These are phyloP conservation scores for Telfairia occidentalis DNA, from an alignment of 331 rosid species.

Conservation along the genomic window DNA sequence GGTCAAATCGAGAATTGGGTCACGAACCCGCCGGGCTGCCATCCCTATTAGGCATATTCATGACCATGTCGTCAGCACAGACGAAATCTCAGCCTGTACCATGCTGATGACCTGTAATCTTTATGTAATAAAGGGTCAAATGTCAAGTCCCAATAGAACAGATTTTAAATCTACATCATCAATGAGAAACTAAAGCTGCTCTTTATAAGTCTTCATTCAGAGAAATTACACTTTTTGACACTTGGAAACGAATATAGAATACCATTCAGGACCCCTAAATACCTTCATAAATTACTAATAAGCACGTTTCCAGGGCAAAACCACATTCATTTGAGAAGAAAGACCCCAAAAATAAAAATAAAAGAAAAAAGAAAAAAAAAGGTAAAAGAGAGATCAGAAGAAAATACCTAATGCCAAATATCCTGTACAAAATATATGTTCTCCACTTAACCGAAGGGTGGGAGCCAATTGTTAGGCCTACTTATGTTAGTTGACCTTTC, in stretches of 20 bases:
- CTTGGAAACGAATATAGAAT: conserved; percentile 3
- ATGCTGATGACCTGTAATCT: background rate
- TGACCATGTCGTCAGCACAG: too few relatives aligned
- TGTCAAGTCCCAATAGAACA: background rate
- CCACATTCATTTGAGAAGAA: conserved; percentile 12
- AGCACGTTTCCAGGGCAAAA: background rate
- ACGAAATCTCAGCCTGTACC: too few relatives aligned
- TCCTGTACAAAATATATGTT: conserved; percentile 57
- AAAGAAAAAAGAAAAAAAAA: background rate
- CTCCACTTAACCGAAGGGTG: conserved; percentile 25
- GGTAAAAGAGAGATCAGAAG: conserved; percentile 8
- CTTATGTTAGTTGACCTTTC: conserved; percentile 67
- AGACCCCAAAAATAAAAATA: background rate
- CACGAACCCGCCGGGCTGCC: too few relatives aligned
- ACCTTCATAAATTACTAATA: background rate
- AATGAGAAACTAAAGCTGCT: conserved; percentile 20
- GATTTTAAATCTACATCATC: conserved; percentile 2
- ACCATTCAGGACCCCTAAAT: background rate
- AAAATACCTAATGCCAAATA: conserved; percentile 29
- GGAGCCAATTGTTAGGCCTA: conserved; percentile 31
- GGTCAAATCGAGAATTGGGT: too few relatives aligned
- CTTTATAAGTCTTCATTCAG: conserved; percentile 23
- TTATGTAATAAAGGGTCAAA: background rate
- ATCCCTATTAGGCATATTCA: too few relatives aligned
- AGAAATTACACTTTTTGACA: conserved; percentile 57